Conservation (phyloP, 306 rosid species). For the Ziziphus jujuba region DNA sequence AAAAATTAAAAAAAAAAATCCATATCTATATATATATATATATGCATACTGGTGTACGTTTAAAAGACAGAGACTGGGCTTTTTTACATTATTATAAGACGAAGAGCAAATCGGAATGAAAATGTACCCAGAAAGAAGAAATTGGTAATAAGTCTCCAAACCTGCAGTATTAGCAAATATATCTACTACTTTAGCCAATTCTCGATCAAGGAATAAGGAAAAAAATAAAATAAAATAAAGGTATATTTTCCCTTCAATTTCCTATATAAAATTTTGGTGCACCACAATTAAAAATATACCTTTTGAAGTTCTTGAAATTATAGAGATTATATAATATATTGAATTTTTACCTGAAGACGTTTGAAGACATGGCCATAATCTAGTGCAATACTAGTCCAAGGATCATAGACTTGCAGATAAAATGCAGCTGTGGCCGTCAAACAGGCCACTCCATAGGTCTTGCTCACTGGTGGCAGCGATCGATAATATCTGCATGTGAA, state of each 20-base stretch:
- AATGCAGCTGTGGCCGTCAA: conserved; percentile 58
- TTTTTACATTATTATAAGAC: conserved; percentile 58
- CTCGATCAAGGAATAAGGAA: not conserved
- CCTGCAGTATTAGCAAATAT: conserved; percentile 30
- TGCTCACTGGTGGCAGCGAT: conserved; percentile 81
- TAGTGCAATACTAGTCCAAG: conserved; percentile 24
- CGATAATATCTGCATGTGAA: conserved; percentile 48
- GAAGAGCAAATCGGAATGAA: conserved; percentile 54
- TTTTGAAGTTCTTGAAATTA: not conserved
- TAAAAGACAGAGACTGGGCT: not conserved
- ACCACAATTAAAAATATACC: not conserved
- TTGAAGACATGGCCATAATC: conserved; percentile 44
- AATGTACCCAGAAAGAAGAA: conserved; percentile 78
- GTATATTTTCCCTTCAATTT: not conserved
- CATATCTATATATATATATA: no score
- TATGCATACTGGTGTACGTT: no score
- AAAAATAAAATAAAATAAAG: not conserved
- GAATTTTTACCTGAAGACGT: conserved; percentile 49
- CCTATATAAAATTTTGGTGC: not conserved
- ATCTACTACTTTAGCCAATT: not conserved
- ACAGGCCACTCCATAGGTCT: conserved; percentile 64
- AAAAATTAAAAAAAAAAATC: not conserved
- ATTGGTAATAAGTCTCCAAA: conserved; percentile 71
- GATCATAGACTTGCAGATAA: conserved; percentile 38
- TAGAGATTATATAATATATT: not conserved